phyloP scores from a whole-genome alignment of 192 early-diverging fungal species.

The Spinellus fusiger region DNA sequence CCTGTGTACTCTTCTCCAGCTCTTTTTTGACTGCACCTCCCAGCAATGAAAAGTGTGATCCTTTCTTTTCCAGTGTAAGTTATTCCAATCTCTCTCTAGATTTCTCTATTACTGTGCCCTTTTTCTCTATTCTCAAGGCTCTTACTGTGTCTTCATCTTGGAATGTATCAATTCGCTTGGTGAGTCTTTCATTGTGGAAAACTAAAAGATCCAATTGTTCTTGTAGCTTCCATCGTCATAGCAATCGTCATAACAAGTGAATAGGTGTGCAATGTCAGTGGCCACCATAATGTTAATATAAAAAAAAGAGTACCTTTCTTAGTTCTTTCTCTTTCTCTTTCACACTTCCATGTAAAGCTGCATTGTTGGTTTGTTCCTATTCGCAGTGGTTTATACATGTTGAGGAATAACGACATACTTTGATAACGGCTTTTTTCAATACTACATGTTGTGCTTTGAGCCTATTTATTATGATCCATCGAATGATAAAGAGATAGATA shows the following conservation, averaged over 20 bases:
- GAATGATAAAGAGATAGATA: neutral
- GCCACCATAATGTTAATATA: neutral
- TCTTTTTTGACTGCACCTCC: constrained; percentile 50
- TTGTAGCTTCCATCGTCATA: constrained; percentile 16
- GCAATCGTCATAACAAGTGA: neutral
- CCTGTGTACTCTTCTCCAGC: constrained; percentile 43
- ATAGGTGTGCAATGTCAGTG: neutral
- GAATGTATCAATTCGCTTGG: constrained; percentile 52
- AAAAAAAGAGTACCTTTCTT: constrained; percentile 35
- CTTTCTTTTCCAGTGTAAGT: constrained; percentile 16
- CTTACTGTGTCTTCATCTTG: constrained; percentile 39
- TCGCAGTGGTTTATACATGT: neutral
- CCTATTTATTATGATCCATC: constrained; percentile 11
- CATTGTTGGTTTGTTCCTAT: constrained; percentile 53
- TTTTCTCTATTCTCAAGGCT: neutral
- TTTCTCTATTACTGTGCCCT: neutral
- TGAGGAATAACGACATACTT: constrained; percentile 27
- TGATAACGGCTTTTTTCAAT: constrained; percentile 50
- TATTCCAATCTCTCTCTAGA: neutral
- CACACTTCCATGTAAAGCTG: constrained; percentile 38
- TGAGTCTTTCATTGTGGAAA: constrained; percentile 54
- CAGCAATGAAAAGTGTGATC: constrained; percentile 29
- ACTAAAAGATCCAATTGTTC: constrained; percentile 51
- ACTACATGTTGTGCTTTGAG: constrained; percentile 57
- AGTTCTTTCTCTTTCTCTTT: constrained; percentile 56